These are phyloP conservation scores for Hura crepitans DNA, from an alignment of 441 rosid species.

Conservation along the genomic window DNA sequence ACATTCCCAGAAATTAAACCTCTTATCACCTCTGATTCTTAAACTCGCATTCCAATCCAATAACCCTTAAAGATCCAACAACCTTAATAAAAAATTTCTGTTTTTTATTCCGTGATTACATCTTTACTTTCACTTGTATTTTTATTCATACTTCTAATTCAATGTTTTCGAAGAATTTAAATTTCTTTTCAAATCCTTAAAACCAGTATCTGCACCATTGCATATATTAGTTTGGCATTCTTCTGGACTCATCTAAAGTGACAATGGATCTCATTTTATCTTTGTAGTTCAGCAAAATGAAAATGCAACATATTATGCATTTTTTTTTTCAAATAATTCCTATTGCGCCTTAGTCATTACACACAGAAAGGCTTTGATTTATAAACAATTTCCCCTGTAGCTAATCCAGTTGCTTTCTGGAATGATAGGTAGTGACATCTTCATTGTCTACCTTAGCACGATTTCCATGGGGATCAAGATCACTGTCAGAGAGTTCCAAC, in stretches of 20 bases:
- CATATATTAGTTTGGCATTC: neutral
- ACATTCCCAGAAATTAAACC: neutral
- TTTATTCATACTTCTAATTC: neutral
- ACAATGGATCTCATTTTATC: neutral
- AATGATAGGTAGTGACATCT: conserved; percentile 52
- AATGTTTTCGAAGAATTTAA: neutral
- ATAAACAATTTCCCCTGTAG: neutral
- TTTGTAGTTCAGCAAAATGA: neutral
- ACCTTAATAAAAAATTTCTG: neutral
- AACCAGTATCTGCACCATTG: neutral
- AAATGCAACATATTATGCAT: neutral
- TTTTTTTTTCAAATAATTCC: no score
- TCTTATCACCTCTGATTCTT: neutral
- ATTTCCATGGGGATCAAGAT: conserved; percentile 74
- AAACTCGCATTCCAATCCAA: neutral
- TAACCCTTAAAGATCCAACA: no score
- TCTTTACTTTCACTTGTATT: no score
- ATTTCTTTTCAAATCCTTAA: neutral
- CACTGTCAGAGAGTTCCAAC: conserved; percentile 25
- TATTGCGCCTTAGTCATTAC: neutral
- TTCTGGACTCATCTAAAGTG: neutral
- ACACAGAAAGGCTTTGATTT: conserved; percentile 3
- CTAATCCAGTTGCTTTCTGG: neutral
- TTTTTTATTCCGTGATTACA: neutral
- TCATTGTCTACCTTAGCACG: conserved; percentile 61